Conservation (phyloP, 495 filamentous ascomycete species). For the Neurospora sp. region DNA sequence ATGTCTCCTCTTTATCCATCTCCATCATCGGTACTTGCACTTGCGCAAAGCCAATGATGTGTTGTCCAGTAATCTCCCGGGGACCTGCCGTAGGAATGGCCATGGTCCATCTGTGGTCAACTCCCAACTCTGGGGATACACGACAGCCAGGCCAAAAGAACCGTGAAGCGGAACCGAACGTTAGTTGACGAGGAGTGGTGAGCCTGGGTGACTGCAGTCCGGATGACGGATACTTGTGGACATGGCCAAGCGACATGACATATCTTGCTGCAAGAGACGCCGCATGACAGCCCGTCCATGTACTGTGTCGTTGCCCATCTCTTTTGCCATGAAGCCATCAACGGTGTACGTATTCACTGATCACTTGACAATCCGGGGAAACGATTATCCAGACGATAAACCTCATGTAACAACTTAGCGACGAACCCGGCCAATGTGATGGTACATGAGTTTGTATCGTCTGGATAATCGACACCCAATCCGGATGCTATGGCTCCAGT, state of each 20-base stretch:
- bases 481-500: neutral
- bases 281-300: neutral
- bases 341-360: neutral
- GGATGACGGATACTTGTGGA: neutral
- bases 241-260: neutral
- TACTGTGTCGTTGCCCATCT: neutral
- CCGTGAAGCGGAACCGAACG: neutral
- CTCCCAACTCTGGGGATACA: neutral
- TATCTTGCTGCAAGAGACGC: neutral
- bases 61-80: neutral
- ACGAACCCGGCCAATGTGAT: too few relatives aligned
- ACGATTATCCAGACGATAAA: too few relatives aligned
- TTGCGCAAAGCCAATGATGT: neutral
- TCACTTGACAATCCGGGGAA: too few relatives aligned
- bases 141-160: neutral
- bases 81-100: neutral
- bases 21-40: neutral
- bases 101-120: neutral
- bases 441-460: too few relatives aligned
- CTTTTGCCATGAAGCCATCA: neutral
- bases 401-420: too few relatives aligned
- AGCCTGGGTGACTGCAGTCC: neutral
- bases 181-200: too few relatives aligned
- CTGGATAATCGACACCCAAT: too few relatives aligned
- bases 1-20: neutral